Base-by-base conservation (phyloP, 2,329 filamentous ascomycete species). In the Tolypocladium nubicola region DNA sequence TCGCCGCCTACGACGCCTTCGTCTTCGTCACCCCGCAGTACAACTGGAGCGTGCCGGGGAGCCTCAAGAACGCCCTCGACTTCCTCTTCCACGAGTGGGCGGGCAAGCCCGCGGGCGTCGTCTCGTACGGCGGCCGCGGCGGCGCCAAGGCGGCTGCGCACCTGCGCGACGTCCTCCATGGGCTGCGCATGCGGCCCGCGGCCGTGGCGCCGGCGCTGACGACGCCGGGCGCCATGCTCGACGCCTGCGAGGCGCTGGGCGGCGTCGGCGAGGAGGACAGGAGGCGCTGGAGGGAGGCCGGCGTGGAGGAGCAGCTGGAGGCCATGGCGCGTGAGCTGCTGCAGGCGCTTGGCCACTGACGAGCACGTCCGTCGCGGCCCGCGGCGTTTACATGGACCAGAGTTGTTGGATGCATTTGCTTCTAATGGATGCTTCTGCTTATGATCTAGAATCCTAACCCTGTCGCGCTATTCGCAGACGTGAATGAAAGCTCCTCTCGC, bases 61-160 rank as follows among this genome's bases (percentile, higher is more conserved):
- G 71, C 8, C 68, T 81, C 53, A 86, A 86, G 71, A 86, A 85
- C 64, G 82, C 83, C 7, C 75, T 86, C 57, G 83, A 86, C 65
- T 85, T 82, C 63, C 73, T 86, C 1, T 77, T 74, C 62, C 70
- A 84, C 62, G 82, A 84, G 64, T 84, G 80, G 79, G 74, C 68
- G 30, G 79, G 76, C 10, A 84, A 84, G 66, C 77, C 80, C 0
- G 75, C 73, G 21, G 69, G 71, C 52, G 72, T 85, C 57, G 74
- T 85, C 33, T 79, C 73, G 57, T 84, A 84, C 67, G 82, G 82
- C 5, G 73, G 74, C 16, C 33, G 66, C 4, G 76, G 77, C 38
- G 77, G 76, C 35, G 57, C 30, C 26, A 58, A 59, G 37, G 60
- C 60, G 5, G 61, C 60, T 0, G 43, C 30, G 2, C 63, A 65